A percentile compares a stretch with the other conserved stretches of the same genome.
These are phyloP conservation scores for Nadsonia starkeyi-henricii DNA, from an alignment of 1,139 yeast genomes.

Conservation along the genomic window DNA sequence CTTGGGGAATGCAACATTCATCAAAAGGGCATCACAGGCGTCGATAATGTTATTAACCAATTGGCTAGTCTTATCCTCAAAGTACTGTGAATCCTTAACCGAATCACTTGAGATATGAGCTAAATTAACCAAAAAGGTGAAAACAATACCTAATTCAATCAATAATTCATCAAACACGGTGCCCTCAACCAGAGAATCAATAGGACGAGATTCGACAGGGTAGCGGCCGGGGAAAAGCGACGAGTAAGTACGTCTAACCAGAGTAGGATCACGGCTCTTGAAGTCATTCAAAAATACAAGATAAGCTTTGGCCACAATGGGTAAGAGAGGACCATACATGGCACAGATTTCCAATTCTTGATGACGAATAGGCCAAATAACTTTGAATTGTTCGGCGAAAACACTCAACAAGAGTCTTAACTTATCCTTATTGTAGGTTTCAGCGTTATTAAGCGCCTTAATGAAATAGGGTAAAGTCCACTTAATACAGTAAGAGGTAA, in stretches of 20 bases:
- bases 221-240: conserved; percentile 49
- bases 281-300: conserved; percentile 17
- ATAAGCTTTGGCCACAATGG: conserved; percentile 20
- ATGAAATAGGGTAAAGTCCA: conserved; percentile 33
- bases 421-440: conserved; percentile 17
- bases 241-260: conserved; percentile 14
- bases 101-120: conserved; percentile 34
- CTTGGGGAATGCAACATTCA: conserved; percentile 28
- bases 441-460: conserved; percentile 16
- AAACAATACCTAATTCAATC: conserved; percentile 42
- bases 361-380: conserved; percentile 20
- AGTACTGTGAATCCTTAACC: conserved; percentile 39
- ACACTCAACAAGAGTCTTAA: conserved; percentile 21
- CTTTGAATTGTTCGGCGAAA: conserved; percentile 21
- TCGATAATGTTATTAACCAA: conserved; percentile 24
- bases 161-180: conserved; percentile 60
- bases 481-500: conserved; percentile 39
- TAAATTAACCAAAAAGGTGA: conserved; percentile 24
- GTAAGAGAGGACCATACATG: conserved; percentile 21
- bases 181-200: conserved; percentile 64
- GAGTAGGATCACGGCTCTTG: conserved; percentile 10
- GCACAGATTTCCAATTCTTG: conserved; percentile 18
- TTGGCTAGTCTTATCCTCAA: conserved; percentile 30
- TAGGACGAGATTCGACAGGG: conserved; percentile 53
- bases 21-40: conserved; percentile 26